Evolutionary conservation across 129 eudicot genomes (phyloP), one percentile per base, ranked within the genome.

Genomic region (Flaveria trinervia): DNA sequence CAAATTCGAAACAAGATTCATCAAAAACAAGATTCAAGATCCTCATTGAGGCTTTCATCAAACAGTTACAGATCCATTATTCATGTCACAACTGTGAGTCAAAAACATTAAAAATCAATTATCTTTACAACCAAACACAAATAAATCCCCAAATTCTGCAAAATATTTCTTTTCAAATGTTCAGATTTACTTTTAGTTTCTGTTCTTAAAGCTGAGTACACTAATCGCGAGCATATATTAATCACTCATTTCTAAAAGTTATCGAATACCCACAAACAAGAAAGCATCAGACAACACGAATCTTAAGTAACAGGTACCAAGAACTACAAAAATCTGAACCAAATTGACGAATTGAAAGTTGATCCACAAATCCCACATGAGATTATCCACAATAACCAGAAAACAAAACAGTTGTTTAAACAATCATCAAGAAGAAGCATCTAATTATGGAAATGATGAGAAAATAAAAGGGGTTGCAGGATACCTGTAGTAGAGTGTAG

Each of bases 21-120:
- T 44, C 59, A 48, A 78, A 69, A 15, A 43, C 8, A 56, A 30
- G 44, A 8, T 26, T 57, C 25, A 10, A 45, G 44, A 22, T 57
- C 51, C 64, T 65, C 64, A 65, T 12, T 57, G 7, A 28, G 49
- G 76, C 76, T 57, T 45, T 54, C 68, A 80, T 9, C 56, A 62
- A 80, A 73, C 28, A 73, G 15, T 73, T 65, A 65, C 50, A 65
- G 79, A 80, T 71, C 79, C 72, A 45, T 78, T 13, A 70, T 14
- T 55, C 11, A 72, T 56, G 13, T 45, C 49, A 33, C 12, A 75
- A 49, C 48, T 30, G 20, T 28, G 4, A 48, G 17, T 28, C 11
- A 33, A 41, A 23, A 26, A 33, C 51, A 16, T 39, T 28, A 28
- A 69, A 43, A 3, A n/a, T 69, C 4, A 9, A 45, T 9, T 12